Evolutionary conservation across 768 basidiomycete genomes (phyloP), one percentile per base, ranked within the genome.

Genomic region (Rhizopogon sp.): DNA sequence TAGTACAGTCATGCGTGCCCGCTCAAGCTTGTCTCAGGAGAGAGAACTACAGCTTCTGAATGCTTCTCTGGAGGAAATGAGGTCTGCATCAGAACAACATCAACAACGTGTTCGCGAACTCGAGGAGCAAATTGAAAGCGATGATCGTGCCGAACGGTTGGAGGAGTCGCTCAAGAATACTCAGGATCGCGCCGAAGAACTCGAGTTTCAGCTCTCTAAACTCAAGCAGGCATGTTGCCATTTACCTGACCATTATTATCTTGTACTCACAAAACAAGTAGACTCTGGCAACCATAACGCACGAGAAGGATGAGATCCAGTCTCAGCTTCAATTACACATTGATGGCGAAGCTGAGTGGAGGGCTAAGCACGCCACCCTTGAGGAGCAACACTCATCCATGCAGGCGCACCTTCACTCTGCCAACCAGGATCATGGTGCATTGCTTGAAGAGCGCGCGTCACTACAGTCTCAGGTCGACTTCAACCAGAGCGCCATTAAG

Each of bases 171-270:
- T 93, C 45, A 85, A 85, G 64, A 84, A 90, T 62, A 85, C 85
- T 25, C 88, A 90, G 62, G 83, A 93, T 62, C 85, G 86, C 53
- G 87, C 87, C 5, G 90, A 89, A 56, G 89, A 91, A 64, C 78
- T 93, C 8, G 90, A 92, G 62, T 88, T 90, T 62, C 88, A 88
- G 63, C 73, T 93, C 17, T 83, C 85, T 11, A 90, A 87, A 64
- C 72, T 87, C 40, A 88, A 84, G 63, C 90, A 92, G 81, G 90
- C 84, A 58, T 47, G 74, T 57, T 37, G 14, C 58, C 42, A 44
- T 57, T 42, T 16, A 35, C 5, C 39, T 35, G 16, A 20, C 0
- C 39, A 33, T 50, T 37, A 1, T 42, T 5, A 25, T 25, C 25
- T 14, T 6, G 0, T 47, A 33, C 39, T 56, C 13, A 69, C 20